Percentiles rank a stretch among this genome's conserved stretches.
Conservation (phyloP, 116 monocot genomes). For the Zostera marina region DNA sequence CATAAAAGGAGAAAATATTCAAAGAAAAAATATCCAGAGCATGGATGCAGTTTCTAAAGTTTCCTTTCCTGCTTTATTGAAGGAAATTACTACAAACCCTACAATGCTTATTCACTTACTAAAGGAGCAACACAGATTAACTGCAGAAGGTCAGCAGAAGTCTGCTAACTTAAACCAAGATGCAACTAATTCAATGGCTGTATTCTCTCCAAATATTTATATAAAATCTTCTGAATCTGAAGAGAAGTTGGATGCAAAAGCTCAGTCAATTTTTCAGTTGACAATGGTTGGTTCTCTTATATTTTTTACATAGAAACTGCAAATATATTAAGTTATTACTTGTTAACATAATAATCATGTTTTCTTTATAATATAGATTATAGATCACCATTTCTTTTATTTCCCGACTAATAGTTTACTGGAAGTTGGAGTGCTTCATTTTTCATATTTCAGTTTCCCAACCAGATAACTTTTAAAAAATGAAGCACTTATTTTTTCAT, state of each 20-base stretch:
- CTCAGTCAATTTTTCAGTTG: conserved; percentile 18
- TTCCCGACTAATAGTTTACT: too few species aligned
- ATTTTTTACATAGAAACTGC: neutral
- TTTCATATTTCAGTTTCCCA: too few species aligned
- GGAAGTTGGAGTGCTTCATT: too few species aligned
- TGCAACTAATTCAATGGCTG: conserved; percentile 2
- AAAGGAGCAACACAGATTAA: conserved; percentile 48
- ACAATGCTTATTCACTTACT: conserved; percentile 58
- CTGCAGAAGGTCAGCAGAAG: conserved; percentile 32
- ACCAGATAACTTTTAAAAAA: too few species aligned
- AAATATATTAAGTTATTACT: too few species aligned
- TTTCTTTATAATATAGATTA: neutral
- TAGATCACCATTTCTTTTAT: neutral
- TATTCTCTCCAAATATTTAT: conserved; percentile 10
- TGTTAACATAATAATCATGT: neutral
- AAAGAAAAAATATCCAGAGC: conserved; percentile 8
- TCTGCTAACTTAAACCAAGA: conserved; percentile 5
- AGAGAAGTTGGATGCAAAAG: conserved; percentile 15
- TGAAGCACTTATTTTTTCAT: too few species aligned
- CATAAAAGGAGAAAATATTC: conserved; percentile 7
- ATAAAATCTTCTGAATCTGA: conserved; percentile 15
- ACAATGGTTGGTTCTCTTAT: conserved; percentile 23
- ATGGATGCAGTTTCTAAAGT: conserved; percentile 12
- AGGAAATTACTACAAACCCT: conserved; percentile 66
- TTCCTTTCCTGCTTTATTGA: conserved; percentile 37